Evolutionary conservation across 2,329 filamentous ascomycete genomes (phyloP).

Genomic region (Claviceps fusiformis): DNA sequence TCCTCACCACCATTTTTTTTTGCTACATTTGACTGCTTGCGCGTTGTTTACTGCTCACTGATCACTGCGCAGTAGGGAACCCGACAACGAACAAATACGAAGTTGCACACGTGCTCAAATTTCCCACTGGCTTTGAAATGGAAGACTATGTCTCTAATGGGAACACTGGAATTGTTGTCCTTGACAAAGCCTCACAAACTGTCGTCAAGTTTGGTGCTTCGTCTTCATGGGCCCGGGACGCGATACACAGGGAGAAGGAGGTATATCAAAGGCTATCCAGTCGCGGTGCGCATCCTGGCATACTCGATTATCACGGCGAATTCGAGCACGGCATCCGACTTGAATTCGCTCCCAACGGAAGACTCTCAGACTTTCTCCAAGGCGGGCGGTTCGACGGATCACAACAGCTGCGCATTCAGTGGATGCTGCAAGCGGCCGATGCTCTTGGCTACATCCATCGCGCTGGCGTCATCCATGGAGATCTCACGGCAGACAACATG

Average conservation of each 20-base stretch:
- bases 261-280: conserved; percentile 3
- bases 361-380: conserved; percentile 2
- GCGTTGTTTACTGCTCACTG: no score
- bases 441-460: conserved; percentile 2
- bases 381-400: neutral
- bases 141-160: neutral
- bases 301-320: conserved; percentile 2
- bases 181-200: conserved; percentile 3
- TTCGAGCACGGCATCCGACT: conserved; percentile 2
- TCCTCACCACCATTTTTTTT: no score
- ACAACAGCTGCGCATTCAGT: neutral
- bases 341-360: conserved; percentile 3
- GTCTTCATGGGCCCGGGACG: neutral
- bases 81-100: neutral
- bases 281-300: neutral
- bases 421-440: conserved; percentile 4
- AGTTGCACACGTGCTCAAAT: neutral
- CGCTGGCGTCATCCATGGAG: conserved; percentile 4
- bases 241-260: conserved; percentile 1
- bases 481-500: conserved; percentile 3
- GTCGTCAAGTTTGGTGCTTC: conserved; percentile 2
- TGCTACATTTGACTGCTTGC: no score
- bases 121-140: neutral
- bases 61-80: no score
- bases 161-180: conserved; percentile 3